phyloP scores from a whole-genome alignment of 768 basidiomycete genomes.

The Pleurotus sapidus region DNA sequence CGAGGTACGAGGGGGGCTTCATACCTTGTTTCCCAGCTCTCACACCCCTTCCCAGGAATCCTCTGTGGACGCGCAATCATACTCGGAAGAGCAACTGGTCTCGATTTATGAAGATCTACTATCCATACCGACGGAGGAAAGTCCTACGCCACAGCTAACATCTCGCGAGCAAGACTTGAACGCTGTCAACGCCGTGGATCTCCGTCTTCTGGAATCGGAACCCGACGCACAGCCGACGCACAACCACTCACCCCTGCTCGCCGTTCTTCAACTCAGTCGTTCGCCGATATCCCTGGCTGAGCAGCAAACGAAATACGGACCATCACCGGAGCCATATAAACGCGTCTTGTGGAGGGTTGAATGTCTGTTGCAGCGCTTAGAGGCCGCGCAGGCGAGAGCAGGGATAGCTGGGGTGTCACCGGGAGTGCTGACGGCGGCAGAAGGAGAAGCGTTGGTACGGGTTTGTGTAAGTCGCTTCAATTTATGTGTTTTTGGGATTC shows the following conservation, averaged over 20 bases:
- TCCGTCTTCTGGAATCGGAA: slow-evolving; percentile 23
- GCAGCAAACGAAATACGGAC: background rate
- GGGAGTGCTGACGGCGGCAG: slow-evolving; percentile 43
- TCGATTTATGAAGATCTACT: slow-evolving; percentile 43
- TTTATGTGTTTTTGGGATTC: background rate
- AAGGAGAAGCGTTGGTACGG: slow-evolving; percentile 56
- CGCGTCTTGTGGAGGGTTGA: background rate
- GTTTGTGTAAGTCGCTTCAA: slow-evolving; percentile 36
- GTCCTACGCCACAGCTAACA: slow-evolving; percentile 7
- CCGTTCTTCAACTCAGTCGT: slow-evolving; percentile 1
- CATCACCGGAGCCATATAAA: slow-evolving; percentile 2
- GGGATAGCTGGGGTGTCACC: slow-evolving; percentile 32
- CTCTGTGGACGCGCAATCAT: slow-evolving; percentile 28
- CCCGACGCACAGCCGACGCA: background rate
- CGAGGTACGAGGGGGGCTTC: slow-evolving; percentile 23
- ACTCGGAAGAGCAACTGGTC: slow-evolving; percentile 40
- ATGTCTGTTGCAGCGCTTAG: slow-evolving; percentile 1
- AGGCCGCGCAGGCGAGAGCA: slow-evolving; percentile 5
- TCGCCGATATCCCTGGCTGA: slow-evolving; percentile 18
- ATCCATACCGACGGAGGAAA: slow-evolving; percentile 22
- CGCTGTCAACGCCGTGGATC: slow-evolving; percentile 30
- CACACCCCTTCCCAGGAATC: slow-evolving; percentile 22
- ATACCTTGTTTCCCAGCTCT: background rate
- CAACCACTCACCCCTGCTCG: slow-evolving; percentile 9
- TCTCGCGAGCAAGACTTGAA: slow-evolving; percentile 27